A percentile compares a stretch with the other conserved stretches of the same genome.
Conservation (phyloP, 2,329 filamentous ascomycete species). For the Venturia pyrina region DNA sequence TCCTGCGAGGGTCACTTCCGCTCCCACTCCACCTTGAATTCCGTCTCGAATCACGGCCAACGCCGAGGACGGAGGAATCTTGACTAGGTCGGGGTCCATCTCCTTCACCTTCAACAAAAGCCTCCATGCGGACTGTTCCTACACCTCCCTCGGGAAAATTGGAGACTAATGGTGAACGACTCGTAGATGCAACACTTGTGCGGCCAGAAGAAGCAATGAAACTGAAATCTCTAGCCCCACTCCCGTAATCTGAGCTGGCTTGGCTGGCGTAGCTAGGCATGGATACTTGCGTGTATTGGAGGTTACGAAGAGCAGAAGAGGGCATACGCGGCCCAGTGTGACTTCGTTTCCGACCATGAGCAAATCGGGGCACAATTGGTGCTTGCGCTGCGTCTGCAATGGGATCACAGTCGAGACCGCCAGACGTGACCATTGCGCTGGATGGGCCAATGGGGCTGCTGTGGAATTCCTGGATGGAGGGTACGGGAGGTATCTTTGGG, state of each 20-base stretch:
- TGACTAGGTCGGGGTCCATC: conserved; percentile 6
- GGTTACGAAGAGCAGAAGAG: conserved; percentile 5
- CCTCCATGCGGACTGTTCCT: conserved; percentile 92
- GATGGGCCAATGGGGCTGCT: conserved; percentile 7
- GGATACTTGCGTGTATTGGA: not conserved
- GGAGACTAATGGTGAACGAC: conserved; percentile 32
- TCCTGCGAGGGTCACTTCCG: conserved; percentile 12
- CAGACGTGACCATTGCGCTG: conserved; percentile 6
- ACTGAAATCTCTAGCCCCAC: conserved; percentile 21
- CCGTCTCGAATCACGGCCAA: not conserved
- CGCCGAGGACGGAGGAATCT: not conserved
- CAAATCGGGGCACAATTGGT: conserved; percentile 60
- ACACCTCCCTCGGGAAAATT: conserved; percentile 72
- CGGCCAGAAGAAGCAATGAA: conserved; percentile 18
- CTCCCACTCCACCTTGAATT: conserved; percentile 20
- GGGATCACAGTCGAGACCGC: conserved; percentile 24
- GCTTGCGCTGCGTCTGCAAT: conserved; percentile 58
- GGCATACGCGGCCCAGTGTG: conserved; percentile 14
- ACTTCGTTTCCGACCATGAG: conserved; percentile 48
- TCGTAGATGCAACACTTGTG: conserved; percentile 40
- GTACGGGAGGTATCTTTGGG: conserved; percentile 16
- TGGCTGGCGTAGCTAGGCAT: conserved; percentile 16
- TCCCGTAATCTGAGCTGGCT: conserved; percentile 20
- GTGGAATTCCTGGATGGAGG: conserved; percentile 17
- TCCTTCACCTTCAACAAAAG: conserved; percentile 62